These are phyloP conservation scores for Tieghemostelium lacteum DNA, from an alignment of 78 protist genomes.

Conservation along the genomic window DNA sequence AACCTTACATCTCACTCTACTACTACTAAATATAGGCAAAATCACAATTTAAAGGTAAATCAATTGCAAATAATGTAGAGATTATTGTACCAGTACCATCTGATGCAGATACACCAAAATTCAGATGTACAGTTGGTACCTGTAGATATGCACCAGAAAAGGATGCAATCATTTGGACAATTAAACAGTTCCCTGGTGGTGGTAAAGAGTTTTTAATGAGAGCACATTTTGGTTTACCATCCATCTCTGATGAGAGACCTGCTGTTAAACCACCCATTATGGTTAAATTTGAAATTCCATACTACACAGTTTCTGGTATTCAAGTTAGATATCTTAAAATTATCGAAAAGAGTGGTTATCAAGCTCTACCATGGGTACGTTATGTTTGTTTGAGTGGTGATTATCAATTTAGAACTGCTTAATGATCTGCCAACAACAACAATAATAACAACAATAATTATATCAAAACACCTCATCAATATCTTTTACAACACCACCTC, in stretches of 20 bases:
- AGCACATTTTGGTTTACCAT: constrained; percentile 97
- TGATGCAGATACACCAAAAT: constrained; percentile 97
- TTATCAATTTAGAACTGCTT: constrained; percentile 87
- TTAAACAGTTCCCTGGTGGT: constrained; percentile 96
- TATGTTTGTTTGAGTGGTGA: constrained; percentile 94
- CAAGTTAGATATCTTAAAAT: constrained; percentile 98
- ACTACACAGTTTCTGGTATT: constrained; percentile 98
- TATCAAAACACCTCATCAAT: too few relatives aligned
- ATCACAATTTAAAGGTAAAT: constrained; percentile 92
- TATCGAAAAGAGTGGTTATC: constrained; percentile 97
- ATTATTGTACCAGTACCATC: constrained; percentile 97
- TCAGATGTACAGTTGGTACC: constrained; percentile 92
- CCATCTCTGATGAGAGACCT: constrained; percentile 88
- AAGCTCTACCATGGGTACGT: constrained; percentile 99
- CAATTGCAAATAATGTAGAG: constrained; percentile 96
- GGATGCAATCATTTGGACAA: constrained; percentile 96
- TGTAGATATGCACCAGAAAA: constrained; percentile 96
- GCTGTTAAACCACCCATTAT: constrained; percentile 91
- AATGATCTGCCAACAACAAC: too few relatives aligned
- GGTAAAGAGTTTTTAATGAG: constrained; percentile 91
- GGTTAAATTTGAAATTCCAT: constrained; percentile 99
- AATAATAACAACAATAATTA: too few relatives aligned
- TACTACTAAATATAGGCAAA: too few relatives aligned
- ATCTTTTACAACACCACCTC: too few relatives aligned
- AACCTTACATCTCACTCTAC: too few relatives aligned